These are phyloP conservation scores for Perilla frutescens DNA, from an alignment of 257 asterid genomes.

Conservation along the genomic window DNA sequence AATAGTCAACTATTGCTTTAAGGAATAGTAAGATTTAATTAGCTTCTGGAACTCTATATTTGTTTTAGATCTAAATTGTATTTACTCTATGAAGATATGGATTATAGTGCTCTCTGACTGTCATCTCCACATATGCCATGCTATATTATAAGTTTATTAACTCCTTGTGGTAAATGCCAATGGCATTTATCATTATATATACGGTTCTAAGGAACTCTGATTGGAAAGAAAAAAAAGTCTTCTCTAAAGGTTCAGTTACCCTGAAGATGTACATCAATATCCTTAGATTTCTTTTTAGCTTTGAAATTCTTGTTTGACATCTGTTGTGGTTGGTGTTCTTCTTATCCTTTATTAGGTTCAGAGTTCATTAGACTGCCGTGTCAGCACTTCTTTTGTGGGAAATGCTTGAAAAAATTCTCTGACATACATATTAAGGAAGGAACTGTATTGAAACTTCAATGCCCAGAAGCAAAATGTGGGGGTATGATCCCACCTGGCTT, in stretches of 20 bases:
- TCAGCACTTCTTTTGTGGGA: constrained; percentile 79
- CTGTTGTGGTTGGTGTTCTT: constrained; percentile 3
- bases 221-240: background rate
- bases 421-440: constrained; percentile 83
- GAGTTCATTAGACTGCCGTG: constrained; percentile 83
- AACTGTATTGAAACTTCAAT: constrained; percentile 69
- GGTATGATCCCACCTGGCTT: constrained; percentile 90
- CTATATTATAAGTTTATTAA: background rate
- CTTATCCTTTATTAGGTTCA: constrained; percentile 56
- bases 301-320: constrained; percentile 13
- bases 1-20: too few species aligned
- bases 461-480: constrained; percentile 85
- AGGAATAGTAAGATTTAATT: background rate
- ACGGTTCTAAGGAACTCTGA: background rate
- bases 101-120: constrained; percentile 15
- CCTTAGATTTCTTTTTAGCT: constrained; percentile 6
- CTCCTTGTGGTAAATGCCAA: background rate
- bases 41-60: background rate
- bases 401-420: constrained; percentile 73
- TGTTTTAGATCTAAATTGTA: constrained; percentile 6
- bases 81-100: background rate
- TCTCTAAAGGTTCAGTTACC: background rate
- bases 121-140: background rate
- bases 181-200: background rate
- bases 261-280: background rate